Evolutionary conservation across 2,329 filamentous ascomycete genomes (phyloP), one percentile per base, ranked within the genome.

Genomic region (Diaporthe humulicola): DNA sequence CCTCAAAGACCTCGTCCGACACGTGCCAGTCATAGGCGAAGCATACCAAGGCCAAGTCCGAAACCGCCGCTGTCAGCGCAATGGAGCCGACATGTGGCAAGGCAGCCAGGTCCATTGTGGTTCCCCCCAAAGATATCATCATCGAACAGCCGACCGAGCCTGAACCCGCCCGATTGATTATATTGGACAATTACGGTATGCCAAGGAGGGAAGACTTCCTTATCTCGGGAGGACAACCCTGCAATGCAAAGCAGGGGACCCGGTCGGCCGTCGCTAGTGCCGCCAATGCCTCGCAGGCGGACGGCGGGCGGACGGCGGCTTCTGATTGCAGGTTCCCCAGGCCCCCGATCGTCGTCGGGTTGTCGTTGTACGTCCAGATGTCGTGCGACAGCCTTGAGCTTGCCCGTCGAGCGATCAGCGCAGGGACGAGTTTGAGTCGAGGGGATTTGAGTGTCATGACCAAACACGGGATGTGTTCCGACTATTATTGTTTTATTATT

Each of bases 191-290:
- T 67, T 54, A 56, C 48, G 52, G 25, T 22, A 42, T 56, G 71
- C 71, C 71, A 73, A 73, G 71, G 36, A 38, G 19, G 50, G 22
- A 14, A 17, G 2, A 40, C 22, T 38, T 64, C 19, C 60, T 73
- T 73, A 73, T 73, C 71, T 73, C 71, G 71, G 50, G n/a, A 42
- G 58, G 40, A 54, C 60, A 67, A 67, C 71, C 71, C 60, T 67
- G 71, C 64, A 42, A 30, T 12, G 3, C 28, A 14, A 19, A 22
- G 19, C 45, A 38, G 22, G 61, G 61, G 42, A 48, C 12, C 19
- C 19, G 19, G 61, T 67, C 61, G 19, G 42, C 61, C 22, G 30
- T 50, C 45, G 14, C 42, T 67, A 67, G 61, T 52, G 61, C 30
- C 19, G 30, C 28, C 50, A 15, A 28, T 28, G 28, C n/a, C 38